A percentile compares a stretch with the other conserved stretches of the same genome.
phyloP scores from a whole-genome alignment of 2,329 filamentous ascomycete species.

The Penicillium fuscoglaucum region DNA sequence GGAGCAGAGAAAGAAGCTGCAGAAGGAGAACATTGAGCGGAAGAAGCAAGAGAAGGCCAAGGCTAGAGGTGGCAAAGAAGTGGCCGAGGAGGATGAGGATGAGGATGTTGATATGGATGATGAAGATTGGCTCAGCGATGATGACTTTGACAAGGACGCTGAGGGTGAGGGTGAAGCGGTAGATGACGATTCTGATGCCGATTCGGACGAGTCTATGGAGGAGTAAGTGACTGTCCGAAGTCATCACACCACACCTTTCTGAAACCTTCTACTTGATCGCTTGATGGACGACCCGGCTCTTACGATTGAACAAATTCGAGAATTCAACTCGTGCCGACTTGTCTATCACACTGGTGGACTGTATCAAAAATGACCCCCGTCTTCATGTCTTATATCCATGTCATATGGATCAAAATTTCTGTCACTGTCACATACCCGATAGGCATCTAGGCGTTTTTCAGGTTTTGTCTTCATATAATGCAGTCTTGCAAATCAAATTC shows the following conservation, averaged over 20 bases:
- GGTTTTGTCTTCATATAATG: constrained; percentile 11
- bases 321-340: not conserved
- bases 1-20: constrained; percentile 79
- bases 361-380: constrained; percentile 1
- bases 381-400: constrained; percentile 6
- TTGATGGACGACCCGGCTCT: not conserved
- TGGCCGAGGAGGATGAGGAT: constrained; percentile 53
- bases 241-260: not conserved
- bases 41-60: constrained; percentile 69
- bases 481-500: constrained; percentile 1
- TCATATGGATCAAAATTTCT: constrained; percentile 16
- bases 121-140: constrained; percentile 54
- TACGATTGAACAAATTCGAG: not conserved
- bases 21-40: constrained; percentile 86
- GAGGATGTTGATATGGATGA: constrained; percentile 51
- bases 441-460: constrained; percentile 11
- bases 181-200: constrained; percentile 42
- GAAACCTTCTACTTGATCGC: not conserved
- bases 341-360: not conserved
- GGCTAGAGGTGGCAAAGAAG: constrained; percentile 47
- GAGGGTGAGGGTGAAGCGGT: constrained; percentile 41
- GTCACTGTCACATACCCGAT: constrained; percentile 15
- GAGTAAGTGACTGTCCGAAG: constrained; percentile 32
- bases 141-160: constrained; percentile 50
- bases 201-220: constrained; percentile 45